A percentile compares a stretch with the other conserved stretches of the same genome.
These are phyloP conservation scores for Colletotrichum sp. DNA, from an alignment of 2,329 filamentous ascomycete species.

Conservation along the genomic window DNA sequence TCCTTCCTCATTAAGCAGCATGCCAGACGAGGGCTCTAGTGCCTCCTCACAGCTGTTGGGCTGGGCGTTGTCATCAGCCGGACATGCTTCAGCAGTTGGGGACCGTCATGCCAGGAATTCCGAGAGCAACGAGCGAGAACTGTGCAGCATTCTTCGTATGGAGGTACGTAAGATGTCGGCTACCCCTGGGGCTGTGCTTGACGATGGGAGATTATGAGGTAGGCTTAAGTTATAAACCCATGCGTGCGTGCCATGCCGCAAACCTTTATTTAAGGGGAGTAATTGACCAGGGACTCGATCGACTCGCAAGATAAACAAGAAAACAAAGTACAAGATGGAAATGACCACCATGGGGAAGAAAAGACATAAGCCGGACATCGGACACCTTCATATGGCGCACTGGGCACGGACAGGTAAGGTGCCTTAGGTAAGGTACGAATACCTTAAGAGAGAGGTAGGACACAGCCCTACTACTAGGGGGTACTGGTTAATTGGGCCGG, in stretches of 20 bases:
- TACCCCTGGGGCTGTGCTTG: slow-evolving; percentile 12
- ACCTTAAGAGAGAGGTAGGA: neutral
- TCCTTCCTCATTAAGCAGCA: slow-evolving; percentile 11
- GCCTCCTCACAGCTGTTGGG: neutral
- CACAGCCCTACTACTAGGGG: neutral
- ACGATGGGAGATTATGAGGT: slow-evolving; percentile 4
- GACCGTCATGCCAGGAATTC: neutral
- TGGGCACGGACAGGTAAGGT: neutral
- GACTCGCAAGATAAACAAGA: neutral
- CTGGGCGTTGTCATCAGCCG: neutral
- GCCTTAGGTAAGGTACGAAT: no score
- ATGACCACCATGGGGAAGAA: neutral
- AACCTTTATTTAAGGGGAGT: neutral
- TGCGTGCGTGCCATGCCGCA: neutral
- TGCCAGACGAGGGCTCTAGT: neutral
- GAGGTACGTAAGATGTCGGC: neutral
- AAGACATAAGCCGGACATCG: neutral
- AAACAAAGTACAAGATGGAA: neutral
- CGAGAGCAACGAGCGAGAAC: neutral
- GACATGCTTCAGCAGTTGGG: neutral
- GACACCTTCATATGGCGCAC: neutral
- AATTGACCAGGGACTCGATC: neutral
- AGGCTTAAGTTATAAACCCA: neutral
- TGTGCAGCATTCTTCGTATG: neutral
- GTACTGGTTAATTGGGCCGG: neutral